phyloP scores from a whole-genome alignment of 768 basidiomycete genomes.

The Clitopilus hobsonii region DNA sequence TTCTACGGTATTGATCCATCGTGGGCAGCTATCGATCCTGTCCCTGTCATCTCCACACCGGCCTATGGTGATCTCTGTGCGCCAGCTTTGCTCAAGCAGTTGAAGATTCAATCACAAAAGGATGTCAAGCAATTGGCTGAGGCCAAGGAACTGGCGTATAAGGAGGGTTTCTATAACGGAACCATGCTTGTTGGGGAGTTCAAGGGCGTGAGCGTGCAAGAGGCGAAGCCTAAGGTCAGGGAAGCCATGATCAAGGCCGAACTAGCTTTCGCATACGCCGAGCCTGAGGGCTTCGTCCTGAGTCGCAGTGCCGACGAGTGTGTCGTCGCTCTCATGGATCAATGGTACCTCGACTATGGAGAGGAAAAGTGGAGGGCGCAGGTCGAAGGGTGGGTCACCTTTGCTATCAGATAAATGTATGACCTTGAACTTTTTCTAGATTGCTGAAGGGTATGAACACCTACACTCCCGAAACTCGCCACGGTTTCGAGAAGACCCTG shows the following conservation, averaged over 20 bases:
- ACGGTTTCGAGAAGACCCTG: conserved; percentile 87
- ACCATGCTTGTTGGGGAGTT: conserved; percentile 89
- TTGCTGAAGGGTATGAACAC: conserved; percentile 83
- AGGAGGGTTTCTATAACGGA: conserved; percentile 96
- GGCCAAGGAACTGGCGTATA: conserved; percentile 97
- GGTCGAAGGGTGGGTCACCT: conserved; percentile 64
- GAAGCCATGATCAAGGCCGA: conserved; percentile 75
- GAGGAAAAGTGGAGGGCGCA: conserved; percentile 84
- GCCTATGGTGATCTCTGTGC: conserved; percentile 93
- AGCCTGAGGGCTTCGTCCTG: conserved; percentile 88
- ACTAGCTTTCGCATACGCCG: conserved; percentile 87
- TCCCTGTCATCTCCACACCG: conserved; percentile 84
- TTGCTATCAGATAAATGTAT: conserved; percentile 1
- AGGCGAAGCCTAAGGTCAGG: conserved; percentile 87
- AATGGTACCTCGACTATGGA: conserved; percentile 99
- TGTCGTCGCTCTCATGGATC: conserved; percentile 96
- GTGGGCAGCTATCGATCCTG: conserved; percentile 82
- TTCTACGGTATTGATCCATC: conserved; percentile 91
- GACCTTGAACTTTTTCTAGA: conserved; percentile 31
- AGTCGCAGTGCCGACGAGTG: conserved; percentile 95
- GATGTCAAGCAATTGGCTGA: conserved; percentile 91
- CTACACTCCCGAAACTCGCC: conserved; percentile 86
- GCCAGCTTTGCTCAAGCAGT: conserved; percentile 72
- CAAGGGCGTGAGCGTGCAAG: conserved; percentile 83
- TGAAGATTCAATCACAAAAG: conserved; percentile 95